Evolutionary conservation across 2,329 filamentous ascomycete species (phyloP).

Genomic region (Fusarium chlamydosporum): DNA sequence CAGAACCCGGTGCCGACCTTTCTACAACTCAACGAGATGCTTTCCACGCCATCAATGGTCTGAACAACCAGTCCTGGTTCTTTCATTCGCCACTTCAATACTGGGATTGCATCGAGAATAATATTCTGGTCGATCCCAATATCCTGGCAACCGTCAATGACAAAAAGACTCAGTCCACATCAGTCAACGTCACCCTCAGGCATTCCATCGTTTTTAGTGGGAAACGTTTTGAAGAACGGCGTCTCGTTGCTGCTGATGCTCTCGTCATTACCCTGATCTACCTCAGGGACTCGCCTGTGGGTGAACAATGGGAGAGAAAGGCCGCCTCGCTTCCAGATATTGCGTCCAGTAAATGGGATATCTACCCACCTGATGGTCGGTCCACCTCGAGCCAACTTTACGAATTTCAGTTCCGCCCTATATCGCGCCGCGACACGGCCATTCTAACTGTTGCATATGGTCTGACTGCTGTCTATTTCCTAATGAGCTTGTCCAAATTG

Average conservation of each 20-base stretch:
- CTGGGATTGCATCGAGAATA: conserved; percentile 76
- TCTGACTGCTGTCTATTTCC: conserved; percentile 74
- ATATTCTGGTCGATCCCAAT: conserved; percentile 71
- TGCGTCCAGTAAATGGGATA: conserved; percentile 69
- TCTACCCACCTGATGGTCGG: conserved; percentile 73
- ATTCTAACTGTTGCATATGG: conserved; percentile 76
- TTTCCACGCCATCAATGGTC: conserved; percentile 71
- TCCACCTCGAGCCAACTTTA: conserved; percentile 73
- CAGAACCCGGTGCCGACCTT: conserved; percentile 56
- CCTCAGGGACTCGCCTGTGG: conserved; percentile 73
- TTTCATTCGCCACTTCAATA: conserved; percentile 88
- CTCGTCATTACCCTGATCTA: conserved; percentile 84
- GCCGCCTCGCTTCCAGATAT: conserved; percentile 66
- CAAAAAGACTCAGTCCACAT: conserved; percentile 72
- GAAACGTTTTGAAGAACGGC: conserved; percentile 79
- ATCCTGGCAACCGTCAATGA: conserved; percentile 79
- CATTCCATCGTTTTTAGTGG: conserved; percentile 87
- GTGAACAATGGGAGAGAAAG: conserved; percentile 74
- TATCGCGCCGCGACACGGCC: conserved; percentile 75
- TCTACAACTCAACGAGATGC: conserved; percentile 64
- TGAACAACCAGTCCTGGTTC: conserved; percentile 77
- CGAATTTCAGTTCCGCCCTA: conserved; percentile 83
- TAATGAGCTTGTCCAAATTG: conserved; percentile 76
- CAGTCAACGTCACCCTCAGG: conserved; percentile 79
- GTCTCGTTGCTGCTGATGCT: conserved; percentile 79